phyloP scores from a whole-genome alignment of 2,329 filamentous ascomycete genomes.

The Magnaporthiopsis rhizophila region DNA sequence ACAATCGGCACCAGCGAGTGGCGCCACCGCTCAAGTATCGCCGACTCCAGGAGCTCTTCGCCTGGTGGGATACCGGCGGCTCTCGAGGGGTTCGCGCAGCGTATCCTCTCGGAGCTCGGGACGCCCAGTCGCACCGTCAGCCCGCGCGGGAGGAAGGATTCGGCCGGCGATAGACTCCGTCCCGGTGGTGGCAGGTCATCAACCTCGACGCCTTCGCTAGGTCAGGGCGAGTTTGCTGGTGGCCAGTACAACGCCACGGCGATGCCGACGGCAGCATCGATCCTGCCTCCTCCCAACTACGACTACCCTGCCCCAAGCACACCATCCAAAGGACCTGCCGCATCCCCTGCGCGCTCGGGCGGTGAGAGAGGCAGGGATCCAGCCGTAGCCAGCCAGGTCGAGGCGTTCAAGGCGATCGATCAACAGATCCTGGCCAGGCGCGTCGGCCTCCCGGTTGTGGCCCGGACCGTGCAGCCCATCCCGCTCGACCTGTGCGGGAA shows the following conservation, averaged over 20 bases:
- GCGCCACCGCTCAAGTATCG: slow-evolving; percentile 33
- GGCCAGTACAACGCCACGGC: slow-evolving; percentile 1
- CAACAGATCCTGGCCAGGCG: slow-evolving; percentile 51
- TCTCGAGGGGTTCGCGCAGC: slow-evolving; percentile 54
- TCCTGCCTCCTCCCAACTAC: slow-evolving; percentile 27
- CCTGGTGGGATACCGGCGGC: slow-evolving; percentile 42
- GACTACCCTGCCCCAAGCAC: slow-evolving; percentile 15
- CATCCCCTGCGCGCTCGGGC: slow-evolving; percentile 12
- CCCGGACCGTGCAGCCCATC: slow-evolving; percentile 33
- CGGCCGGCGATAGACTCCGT: slow-evolving; percentile 12
- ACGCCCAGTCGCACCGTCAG: slow-evolving; percentile 43
- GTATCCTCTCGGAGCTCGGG: slow-evolving; percentile 51
- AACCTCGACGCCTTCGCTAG: slow-evolving; percentile 14
- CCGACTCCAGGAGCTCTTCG: slow-evolving; percentile 40
- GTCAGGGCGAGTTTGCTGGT: neutral
- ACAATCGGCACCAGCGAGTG: neutral
- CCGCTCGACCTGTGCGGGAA: slow-evolving; percentile 35
- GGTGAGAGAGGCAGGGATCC: slow-evolving; percentile 19
- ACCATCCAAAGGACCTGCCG: slow-evolving; percentile 13
- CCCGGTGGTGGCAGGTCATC: slow-evolving; percentile 11
- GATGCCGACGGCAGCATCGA: slow-evolving; percentile 21
- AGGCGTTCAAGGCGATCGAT: slow-evolving; percentile 56
- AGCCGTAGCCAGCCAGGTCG: slow-evolving; percentile 41
- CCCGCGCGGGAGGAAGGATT: slow-evolving; percentile 43
- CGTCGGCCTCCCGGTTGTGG: slow-evolving; percentile 38